Evolutionary conservation across 805 yeast genomes (phyloP).

Genomic region (Wickerhamiella slavikovae): DNA sequence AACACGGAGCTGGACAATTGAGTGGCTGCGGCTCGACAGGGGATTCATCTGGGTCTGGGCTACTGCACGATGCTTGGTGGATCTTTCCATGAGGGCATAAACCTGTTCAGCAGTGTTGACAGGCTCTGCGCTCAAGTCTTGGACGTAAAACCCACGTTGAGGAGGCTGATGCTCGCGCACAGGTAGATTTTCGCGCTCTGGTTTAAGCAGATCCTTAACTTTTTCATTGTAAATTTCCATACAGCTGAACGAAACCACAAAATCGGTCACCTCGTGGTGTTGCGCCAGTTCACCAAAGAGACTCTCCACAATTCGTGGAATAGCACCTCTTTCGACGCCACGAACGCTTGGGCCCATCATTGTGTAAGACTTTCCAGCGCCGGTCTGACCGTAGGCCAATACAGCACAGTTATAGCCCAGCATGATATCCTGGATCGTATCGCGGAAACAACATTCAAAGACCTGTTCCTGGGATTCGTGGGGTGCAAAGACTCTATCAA

Average conservation of each 20-base stretch:
- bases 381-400: constrained; percentile 62
- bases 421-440: constrained; percentile 48
- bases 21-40: constrained; percentile 62
- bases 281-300: constrained; percentile 35
- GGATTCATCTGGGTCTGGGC: constrained; percentile 50
- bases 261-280: constrained; percentile 30
- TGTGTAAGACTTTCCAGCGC: constrained; percentile 57
- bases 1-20: constrained; percentile 49
- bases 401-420: constrained; percentile 64
- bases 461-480: constrained; percentile 33
- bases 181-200: constrained; percentile 12
- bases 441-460: constrained; percentile 35
- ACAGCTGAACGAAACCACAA: constrained; percentile 43
- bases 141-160: constrained; percentile 38
- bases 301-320: constrained; percentile 50
- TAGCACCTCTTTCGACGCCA: constrained; percentile 33
- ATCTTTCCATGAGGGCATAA: constrained; percentile 34
- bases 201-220: constrained; percentile 46
- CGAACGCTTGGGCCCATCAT: constrained; percentile 43
- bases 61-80: constrained; percentile 33
- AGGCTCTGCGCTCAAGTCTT: constrained; percentile 42
- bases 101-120: constrained; percentile 42
- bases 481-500: constrained; percentile 42
- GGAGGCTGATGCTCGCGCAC: constrained; percentile 2
- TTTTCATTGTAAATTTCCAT: constrained; percentile 71